Conservation (phyloP, 306 rosid species). For the Vachellia collinsii region DNA sequence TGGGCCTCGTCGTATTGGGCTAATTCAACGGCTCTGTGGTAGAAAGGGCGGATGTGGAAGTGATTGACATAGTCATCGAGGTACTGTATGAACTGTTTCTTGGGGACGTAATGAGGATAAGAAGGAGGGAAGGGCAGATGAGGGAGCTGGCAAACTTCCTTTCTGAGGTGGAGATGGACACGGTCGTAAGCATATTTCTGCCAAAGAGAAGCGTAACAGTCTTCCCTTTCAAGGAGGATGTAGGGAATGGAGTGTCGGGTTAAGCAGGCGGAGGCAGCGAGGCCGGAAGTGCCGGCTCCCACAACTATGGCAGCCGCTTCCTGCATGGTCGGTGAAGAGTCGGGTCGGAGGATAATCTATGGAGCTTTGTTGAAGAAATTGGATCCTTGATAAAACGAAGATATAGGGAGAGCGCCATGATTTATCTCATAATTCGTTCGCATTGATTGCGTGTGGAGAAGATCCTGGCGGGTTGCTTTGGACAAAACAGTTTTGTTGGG, state of each 20-base stretch:
- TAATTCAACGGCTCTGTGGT: slow-evolving; percentile 42
- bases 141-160: slow-evolving; percentile 55
- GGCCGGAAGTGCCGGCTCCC: slow-evolving; percentile 73
- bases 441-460: too few relatives aligned
- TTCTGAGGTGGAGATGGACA: slow-evolving; percentile 57
- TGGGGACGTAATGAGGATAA: slow-evolving; percentile 58
- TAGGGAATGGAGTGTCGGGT: slow-evolving; percentile 46
- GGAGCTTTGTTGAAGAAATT: too few relatives aligned
- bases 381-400: too few relatives aligned
- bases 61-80: slow-evolving; percentile 47
- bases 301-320: slow-evolving; percentile 49
- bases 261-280: slow-evolving; percentile 54
- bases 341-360: not conserved
- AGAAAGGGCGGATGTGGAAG: slow-evolving; percentile 56
- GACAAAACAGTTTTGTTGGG: too few relatives aligned
- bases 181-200: slow-evolving; percentile 69
- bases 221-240: slow-evolving; percentile 63
- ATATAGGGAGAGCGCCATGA: too few relatives aligned
- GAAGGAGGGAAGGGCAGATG: slow-evolving; percentile 48
- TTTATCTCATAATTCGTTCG: too few relatives aligned
- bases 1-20: slow-evolving; percentile 37
- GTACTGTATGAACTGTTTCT: slow-evolving; percentile 50
- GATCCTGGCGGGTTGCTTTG: too few relatives aligned
- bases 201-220: slow-evolving; percentile 68
- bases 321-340: not conserved